Base-by-base conservation (phyloP, 2,329 filamentous ascomycete genomes). In the Zopfia rhizophila region DNA sequence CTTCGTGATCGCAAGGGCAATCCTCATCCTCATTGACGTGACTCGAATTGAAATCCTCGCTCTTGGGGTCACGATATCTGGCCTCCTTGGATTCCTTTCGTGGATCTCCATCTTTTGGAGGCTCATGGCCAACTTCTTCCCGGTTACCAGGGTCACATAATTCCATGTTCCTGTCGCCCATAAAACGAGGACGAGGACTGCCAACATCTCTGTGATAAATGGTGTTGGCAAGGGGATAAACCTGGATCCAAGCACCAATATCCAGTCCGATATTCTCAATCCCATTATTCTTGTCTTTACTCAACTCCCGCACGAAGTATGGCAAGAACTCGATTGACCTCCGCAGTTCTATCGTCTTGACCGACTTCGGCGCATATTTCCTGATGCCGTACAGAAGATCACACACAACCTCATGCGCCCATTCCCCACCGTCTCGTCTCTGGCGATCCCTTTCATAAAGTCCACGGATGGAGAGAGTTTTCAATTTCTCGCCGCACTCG, bases 211-310 rank as follows among this genome's bases (percentile, higher is more conserved):
- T 12, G 6, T 25, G 19, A 6, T 22, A 22, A 25, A 10, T 8
- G 14, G 14, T 17, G 13, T 23, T 23, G 22, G 25, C 11, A 16
- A 56, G 33, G 7, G 56, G 56, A 38, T 50, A 61, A 4, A 52
- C 45, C 22, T 64, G 61, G 6, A 61, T 21, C 59, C 59, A 65
- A 4, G 61, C 60, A n/a, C 63, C 63, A 4, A 66, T 24, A 35
- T 64, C 63, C 12, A 66, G 49, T 3, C 59, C 60, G 12, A 65
- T 51, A 5, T 38, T 44, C 14, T 45, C 30, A 12, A 66, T 55
- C 1, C 21, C 21, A 2, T 47, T 44, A 10, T 38, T 39, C 13
- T 44, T 47, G 0, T 11, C n/a, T 13, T 38, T 19, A 16, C 38
- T 18, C 12, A 61, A n/a, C 17, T 38, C 39, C 19, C 39, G 18